Evolutionary conservation across 2,329 filamentous ascomycete genomes (phyloP).

Genomic region (Grosmannia huntii): DNA sequence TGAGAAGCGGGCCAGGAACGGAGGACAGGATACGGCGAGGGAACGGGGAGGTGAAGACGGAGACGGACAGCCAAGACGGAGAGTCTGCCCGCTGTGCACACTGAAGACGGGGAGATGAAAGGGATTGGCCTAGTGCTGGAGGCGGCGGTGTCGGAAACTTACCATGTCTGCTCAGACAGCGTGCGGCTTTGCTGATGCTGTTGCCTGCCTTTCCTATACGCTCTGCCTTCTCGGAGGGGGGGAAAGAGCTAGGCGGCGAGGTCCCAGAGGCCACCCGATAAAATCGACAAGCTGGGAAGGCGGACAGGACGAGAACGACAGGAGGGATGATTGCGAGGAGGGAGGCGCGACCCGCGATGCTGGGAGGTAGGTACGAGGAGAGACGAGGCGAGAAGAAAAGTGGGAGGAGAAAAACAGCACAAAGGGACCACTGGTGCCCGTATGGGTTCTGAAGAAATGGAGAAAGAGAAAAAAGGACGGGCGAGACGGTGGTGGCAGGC

Average conservation of each 20-base stretch:
- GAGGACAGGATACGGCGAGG: not conserved
- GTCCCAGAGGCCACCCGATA: not conserved
- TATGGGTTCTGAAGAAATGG: not conserved
- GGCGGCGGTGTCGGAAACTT: not conserved
- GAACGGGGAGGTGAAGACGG: not conserved
- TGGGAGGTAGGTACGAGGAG: not conserved
- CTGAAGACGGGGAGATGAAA: not conserved
- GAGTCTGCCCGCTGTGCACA: not conserved
- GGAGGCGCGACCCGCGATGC: not conserved
- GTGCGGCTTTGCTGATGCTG: not conserved
- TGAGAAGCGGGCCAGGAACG: not conserved
- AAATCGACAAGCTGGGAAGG: not conserved
- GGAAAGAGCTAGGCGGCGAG: not conserved
- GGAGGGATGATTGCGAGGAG: not conserved
- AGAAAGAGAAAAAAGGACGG: not conserved
- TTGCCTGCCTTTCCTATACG: not conserved
- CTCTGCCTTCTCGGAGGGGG: not conserved
- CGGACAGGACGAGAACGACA: not conserved
- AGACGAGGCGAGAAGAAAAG: not conserved
- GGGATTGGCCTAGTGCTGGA: not conserved
- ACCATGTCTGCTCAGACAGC: slow-evolving; percentile 1
- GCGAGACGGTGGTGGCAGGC: not conserved
- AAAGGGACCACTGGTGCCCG: not conserved
- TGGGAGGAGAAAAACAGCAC: not conserved
- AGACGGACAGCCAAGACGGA: not conserved